These are phyloP conservation scores for Fusarium kyushuense DNA, from an alignment of 2,329 filamentous ascomycete species.

Conservation along the genomic window DNA sequence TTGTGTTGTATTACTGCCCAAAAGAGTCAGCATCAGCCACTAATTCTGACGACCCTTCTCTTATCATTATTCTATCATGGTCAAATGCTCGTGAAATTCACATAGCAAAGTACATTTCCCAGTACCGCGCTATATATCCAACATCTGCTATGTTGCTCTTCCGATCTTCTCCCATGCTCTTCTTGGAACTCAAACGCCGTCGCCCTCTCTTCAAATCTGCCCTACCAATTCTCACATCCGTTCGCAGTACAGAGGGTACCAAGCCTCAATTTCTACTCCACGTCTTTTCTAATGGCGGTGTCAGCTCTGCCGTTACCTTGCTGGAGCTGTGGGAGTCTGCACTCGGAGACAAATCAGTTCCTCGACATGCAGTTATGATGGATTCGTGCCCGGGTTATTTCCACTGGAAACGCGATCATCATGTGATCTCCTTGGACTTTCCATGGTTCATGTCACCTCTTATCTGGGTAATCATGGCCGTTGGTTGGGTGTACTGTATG, in stretches of 20 bases:
- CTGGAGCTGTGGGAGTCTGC: slow-evolving; percentile 35
- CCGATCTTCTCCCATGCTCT: slow-evolving; percentile 55
- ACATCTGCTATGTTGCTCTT: slow-evolving; percentile 61
- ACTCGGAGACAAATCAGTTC: slow-evolving; percentile 49
- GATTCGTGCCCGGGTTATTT: slow-evolving; percentile 64
- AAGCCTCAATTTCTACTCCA: slow-evolving; percentile 59
- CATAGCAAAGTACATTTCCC: slow-evolving; percentile 63
- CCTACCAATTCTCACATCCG: slow-evolving; percentile 53
- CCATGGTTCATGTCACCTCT: slow-evolving; percentile 53
- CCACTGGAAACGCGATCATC: slow-evolving; percentile 54
- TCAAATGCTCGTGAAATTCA: slow-evolving; percentile 64
- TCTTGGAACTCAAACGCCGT: slow-evolving; percentile 51
- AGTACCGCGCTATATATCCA: slow-evolving; percentile 60
- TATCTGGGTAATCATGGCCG: slow-evolving; percentile 51
- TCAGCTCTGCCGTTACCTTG: slow-evolving; percentile 56
- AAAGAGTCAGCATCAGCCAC: background rate
- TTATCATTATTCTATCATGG: slow-evolving; percentile 64
- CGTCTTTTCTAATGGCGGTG: slow-evolving; percentile 66
- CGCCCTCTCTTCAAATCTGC: slow-evolving; percentile 55
- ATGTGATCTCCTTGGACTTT: slow-evolving; percentile 54
- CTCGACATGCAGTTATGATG: slow-evolving; percentile 59
- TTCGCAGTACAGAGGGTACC: slow-evolving; percentile 39
- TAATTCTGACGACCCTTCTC: slow-evolving; percentile 53
- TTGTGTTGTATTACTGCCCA: slow-evolving; percentile 51
- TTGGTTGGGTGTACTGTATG: slow-evolving; percentile 51